These are phyloP conservation scores for Penicillium sp. DNA, from an alignment of 2,329 filamentous ascomycete genomes.

Conservation along the genomic window DNA sequence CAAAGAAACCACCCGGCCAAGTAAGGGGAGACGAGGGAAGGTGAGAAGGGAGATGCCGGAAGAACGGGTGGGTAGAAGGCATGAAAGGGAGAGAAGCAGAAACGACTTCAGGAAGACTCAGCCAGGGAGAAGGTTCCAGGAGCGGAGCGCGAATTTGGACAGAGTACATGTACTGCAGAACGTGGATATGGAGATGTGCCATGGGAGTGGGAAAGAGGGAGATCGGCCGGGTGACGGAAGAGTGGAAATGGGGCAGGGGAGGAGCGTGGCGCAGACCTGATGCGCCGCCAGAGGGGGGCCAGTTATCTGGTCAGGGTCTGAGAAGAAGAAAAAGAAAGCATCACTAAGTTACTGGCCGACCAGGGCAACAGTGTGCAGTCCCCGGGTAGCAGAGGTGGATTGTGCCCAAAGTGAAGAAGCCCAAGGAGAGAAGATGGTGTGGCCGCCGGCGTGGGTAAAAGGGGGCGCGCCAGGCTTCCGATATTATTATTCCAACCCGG, in stretches of 20 bases:
- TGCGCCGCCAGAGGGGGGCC: constrained; percentile 7
- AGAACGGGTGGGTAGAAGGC: not conserved
- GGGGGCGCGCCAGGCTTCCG: constrained; percentile 11
- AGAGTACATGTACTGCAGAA: constrained; percentile 7
- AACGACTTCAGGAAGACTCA: not conserved
- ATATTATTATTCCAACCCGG: constrained; percentile 15
- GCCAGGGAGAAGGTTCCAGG: not conserved
- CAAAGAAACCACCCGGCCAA: constrained; percentile 1
- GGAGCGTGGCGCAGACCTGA: constrained; percentile 17
- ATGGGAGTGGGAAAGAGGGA: constrained; percentile 15
- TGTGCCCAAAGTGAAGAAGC: not conserved
- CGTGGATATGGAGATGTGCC: constrained; percentile 7
- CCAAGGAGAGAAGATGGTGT: not conserved
- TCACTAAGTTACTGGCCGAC: too few relatives aligned
- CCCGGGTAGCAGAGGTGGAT: too few relatives aligned
- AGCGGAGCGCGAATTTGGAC: not conserved
- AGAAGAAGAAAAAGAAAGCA: constrained; percentile 3
- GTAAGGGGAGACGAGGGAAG: not conserved
- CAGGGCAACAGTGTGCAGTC: too few relatives aligned
- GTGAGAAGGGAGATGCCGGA: not conserved
- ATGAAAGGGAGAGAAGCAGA: not conserved
- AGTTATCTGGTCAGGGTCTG: constrained; percentile 7
- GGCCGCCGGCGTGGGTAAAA: constrained; percentile 5
- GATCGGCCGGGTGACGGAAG: constrained; percentile 19
- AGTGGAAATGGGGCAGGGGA: constrained; percentile 12